A percentile compares a stretch with the other conserved stretches of the same genome.
phyloP scores from a whole-genome alignment of 306 rosid genomes.

The Carpinus fangiana region DNA sequence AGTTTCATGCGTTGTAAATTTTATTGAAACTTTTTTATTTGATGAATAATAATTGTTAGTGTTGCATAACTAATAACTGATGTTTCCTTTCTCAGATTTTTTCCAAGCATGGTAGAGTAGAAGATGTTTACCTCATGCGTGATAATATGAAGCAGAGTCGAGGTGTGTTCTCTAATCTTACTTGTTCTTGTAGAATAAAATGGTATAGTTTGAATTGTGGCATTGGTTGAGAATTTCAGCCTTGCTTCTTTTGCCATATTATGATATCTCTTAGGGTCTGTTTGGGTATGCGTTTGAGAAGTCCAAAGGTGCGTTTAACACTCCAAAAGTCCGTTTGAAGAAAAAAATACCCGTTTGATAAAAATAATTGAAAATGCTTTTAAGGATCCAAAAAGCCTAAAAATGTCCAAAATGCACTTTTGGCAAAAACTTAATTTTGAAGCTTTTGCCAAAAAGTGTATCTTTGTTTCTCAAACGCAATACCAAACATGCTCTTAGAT shows the following conservation, averaged over 20 bases:
- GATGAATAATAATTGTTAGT: not conserved
- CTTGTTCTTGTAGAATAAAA: constrained; percentile 19
- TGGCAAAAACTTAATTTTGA: too few species aligned
- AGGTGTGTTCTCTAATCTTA: constrained; percentile 53
- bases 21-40: constrained; percentile 8
- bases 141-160: constrained; percentile 93
- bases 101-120: constrained; percentile 81
- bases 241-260: not conserved
- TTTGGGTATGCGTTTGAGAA: too few species aligned
- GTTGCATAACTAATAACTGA: constrained; percentile 29
- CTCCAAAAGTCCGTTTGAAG: too few species aligned
- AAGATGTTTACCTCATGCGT: constrained; percentile 97
- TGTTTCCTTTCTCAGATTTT: constrained; percentile 64
- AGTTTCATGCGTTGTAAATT: constrained; percentile 12
- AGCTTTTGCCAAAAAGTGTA: too few species aligned
- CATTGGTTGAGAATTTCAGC: not conserved
- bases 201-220: not conserved
- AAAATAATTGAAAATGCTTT: too few species aligned
- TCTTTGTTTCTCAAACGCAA: too few species aligned
- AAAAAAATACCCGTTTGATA: too few species aligned
- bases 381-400: too few species aligned
- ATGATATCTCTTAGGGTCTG: not conserved
- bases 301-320: too few species aligned
- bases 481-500: not conserved
- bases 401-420: too few species aligned